A percentile compares a stretch with the other conserved stretches of the same genome.
phyloP scores from a whole-genome alignment of 768 basidiomycete species.

The Cystofilobasidium macerans region DNA sequence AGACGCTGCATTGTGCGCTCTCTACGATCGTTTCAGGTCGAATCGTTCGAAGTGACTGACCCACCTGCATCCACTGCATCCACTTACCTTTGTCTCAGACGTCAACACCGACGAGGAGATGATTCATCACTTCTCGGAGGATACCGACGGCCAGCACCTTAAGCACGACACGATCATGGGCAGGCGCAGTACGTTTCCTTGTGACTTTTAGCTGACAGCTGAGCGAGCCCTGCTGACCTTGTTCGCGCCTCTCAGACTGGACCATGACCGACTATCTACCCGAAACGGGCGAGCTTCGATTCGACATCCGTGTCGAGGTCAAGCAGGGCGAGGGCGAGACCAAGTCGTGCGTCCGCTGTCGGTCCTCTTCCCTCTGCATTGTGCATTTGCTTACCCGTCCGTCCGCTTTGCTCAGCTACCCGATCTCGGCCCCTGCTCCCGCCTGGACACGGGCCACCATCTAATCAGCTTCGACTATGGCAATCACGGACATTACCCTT shows the following conservation, averaged over 20 bases:
- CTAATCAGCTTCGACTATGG: no score
- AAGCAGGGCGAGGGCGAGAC: conserved; percentile 72
- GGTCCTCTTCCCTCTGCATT: conserved; percentile 6
- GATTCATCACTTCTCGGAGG: conserved; percentile 65
- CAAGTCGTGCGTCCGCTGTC: conserved; percentile 47
- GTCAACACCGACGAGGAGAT: conserved; percentile 75
- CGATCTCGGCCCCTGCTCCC: conserved; percentile 5
- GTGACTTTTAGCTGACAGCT: not conserved
- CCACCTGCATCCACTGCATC: no score
- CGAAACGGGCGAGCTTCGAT: conserved; percentile 54
- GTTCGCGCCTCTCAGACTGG: conserved; percentile 18
- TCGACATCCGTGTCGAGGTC: conserved; percentile 77
- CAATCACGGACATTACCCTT: no score
- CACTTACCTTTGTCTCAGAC: conserved; percentile 35
- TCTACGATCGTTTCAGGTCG: no score
- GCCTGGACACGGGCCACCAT: not conserved
- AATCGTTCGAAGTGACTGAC: no score
- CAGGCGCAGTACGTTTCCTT: conserved; percentile 8
- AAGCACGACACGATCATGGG: conserved; percentile 47
- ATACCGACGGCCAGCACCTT: conserved; percentile 63
- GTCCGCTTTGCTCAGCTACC: not conserved
- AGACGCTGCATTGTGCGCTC: conserved; percentile 47
- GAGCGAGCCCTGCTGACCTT: no score
- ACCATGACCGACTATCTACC: conserved; percentile 47
- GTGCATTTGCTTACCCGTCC: not conserved